Evolutionary conservation across 257 asterid genomes (phyloP).

Genomic region (Nicotiana tabacum): DNA sequence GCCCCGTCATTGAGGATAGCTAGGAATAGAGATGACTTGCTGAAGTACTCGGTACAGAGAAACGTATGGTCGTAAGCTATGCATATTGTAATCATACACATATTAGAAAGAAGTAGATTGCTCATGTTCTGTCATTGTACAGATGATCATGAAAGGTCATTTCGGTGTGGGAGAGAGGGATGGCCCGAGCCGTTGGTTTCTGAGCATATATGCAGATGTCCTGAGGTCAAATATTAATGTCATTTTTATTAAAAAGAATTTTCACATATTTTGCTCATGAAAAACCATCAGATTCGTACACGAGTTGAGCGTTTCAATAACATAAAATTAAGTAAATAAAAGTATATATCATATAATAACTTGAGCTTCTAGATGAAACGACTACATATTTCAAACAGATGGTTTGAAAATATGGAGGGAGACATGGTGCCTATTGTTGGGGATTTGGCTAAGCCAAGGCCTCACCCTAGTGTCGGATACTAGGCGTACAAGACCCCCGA

Average conservation of each 20-base stretch:
- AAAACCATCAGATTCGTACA: neutral
- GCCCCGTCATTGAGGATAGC: neutral
- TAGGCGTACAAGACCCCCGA: constrained; percentile 33
- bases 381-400: neutral
- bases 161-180: neutral
- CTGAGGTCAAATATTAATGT: neutral
- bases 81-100: neutral
- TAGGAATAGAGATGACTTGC: neutral
- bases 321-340: neutral
- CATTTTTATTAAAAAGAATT: neutral
- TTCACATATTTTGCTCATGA: neutral
- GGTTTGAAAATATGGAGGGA: neutral
- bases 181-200: neutral
- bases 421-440: constrained; percentile 41
- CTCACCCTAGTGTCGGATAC: constrained; percentile 53
- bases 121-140: constrained; percentile 7
- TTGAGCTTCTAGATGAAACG: neutral
- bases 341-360: too few species aligned
- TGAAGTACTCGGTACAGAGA: neutral
- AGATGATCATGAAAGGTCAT: constrained; percentile 30
- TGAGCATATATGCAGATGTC: neutral
- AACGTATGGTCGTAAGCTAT: neutral
- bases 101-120: neutral
- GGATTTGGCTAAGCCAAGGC: constrained; percentile 43
- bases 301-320: neutral